phyloP scores from a whole-genome alignment of 208 protist species.

The Trypanosoma boissoni region DNA sequence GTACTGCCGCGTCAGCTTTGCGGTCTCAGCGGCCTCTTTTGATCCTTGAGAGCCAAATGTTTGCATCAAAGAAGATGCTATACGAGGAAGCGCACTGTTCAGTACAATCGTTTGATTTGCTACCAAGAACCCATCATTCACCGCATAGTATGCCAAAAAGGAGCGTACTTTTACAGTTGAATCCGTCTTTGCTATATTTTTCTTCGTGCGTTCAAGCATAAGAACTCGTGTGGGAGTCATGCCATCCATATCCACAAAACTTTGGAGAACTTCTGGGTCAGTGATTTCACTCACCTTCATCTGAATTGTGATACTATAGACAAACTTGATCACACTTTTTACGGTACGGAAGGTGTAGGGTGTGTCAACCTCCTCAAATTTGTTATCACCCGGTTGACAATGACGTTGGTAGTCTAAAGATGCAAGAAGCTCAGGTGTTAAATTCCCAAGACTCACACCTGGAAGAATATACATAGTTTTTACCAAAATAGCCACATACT shows the following conservation, averaged over 20 bases:
- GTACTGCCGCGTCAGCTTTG: conserved; percentile 76
- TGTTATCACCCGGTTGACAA: conserved; percentile 73
- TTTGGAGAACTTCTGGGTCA: conserved; percentile 44
- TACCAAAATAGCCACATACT: conserved; percentile 78
- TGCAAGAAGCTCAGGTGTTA: conserved; percentile 62
- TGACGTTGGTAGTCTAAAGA: conserved; percentile 77
- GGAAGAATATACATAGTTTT: conserved; percentile 91
- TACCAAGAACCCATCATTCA: conserved; percentile 81
- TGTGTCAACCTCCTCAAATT: conserved; percentile 51
- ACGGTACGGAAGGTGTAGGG: conserved; percentile 76
- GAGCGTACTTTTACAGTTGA: conserved; percentile 87
- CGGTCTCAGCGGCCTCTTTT: conserved; percentile 64
- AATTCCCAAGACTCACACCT: conserved; percentile 39
- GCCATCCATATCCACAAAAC: conserved; percentile 58
- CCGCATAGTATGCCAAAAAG: conserved; percentile 83
- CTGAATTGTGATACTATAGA: conserved; percentile 86
- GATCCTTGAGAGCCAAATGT: conserved; percentile 79
- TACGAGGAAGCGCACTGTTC: conserved; percentile 78
- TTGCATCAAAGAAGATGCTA: conserved; percentile 76
- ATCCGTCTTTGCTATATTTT: conserved; percentile 67
- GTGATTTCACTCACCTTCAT: conserved; percentile 83
- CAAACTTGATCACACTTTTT: conserved; percentile 72
- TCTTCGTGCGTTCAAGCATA: conserved; percentile 88
- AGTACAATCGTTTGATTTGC: conserved; percentile 81
- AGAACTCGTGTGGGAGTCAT: conserved; percentile 74